Evolutionary conservation across 441 rosid genomes (phyloP).

Genomic region (Eruca vesicaria): DNA sequence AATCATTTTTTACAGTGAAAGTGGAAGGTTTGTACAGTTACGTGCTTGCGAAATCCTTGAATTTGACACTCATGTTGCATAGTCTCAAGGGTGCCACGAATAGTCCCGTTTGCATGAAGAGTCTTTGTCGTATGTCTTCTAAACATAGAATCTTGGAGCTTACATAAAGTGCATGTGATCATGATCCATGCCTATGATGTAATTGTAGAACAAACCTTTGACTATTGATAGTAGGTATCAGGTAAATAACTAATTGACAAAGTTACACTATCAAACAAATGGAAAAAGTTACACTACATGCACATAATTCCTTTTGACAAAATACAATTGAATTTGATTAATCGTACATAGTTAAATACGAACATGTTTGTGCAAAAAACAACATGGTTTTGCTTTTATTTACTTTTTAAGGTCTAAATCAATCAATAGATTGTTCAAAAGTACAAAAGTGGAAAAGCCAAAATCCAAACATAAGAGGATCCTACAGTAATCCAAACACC

Average conservation of each 20-base stretch:
- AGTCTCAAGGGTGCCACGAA: not conserved
- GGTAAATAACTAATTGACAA: too few relatives aligned
- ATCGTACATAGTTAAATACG: not conserved
- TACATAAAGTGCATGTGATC: not conserved
- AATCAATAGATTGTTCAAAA: too few relatives aligned
- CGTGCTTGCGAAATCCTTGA: not conserved
- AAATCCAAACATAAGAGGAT: too few relatives aligned
- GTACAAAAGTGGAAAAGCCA: too few relatives aligned
- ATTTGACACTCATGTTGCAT: not conserved
- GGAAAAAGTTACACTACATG: not conserved
- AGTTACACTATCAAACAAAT: not conserved
- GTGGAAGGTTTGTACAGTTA: not conserved
- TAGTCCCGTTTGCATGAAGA: not conserved
- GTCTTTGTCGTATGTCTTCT: not conserved
- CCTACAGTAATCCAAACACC: too few relatives aligned
- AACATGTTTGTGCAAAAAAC: too few relatives aligned
- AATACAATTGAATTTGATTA: not conserved
- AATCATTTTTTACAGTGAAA: not conserved
- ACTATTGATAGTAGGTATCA: not conserved
- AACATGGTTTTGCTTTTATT: too few relatives aligned
- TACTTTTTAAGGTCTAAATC: too few relatives aligned
- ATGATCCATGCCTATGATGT: not conserved
- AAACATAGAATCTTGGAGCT: not conserved
- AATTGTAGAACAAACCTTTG: not conserved
- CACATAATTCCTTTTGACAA: not conserved